Conservation (phyloP, 768 basidiomycete species). For the Trichaptum fuscoviolaceum region DNA sequence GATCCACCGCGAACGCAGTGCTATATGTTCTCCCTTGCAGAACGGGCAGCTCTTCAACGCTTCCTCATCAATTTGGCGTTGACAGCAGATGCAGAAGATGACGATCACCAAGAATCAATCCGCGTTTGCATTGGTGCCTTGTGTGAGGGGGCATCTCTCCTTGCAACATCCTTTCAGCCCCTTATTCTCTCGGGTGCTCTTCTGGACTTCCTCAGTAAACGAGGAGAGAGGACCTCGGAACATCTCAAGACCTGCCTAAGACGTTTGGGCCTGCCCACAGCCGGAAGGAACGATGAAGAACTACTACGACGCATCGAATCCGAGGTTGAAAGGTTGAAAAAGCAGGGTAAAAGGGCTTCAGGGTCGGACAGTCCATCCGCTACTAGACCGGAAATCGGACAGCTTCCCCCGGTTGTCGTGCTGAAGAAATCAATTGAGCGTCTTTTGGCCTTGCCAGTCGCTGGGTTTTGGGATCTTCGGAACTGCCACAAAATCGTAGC, state of each 20-base stretch:
- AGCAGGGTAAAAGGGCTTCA: conserved; percentile 18
- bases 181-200: conserved; percentile 40
- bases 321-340: conserved; percentile 31
- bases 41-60: conserved; percentile 34
- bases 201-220: conserved; percentile 34
- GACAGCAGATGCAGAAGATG: conserved; percentile 21
- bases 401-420: conserved; percentile 38
- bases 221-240: conserved; percentile 25
- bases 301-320: conserved; percentile 33
- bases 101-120: conserved; percentile 24
- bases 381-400: conserved; percentile 30
- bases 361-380: conserved; percentile 4
- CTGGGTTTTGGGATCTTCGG: conserved; percentile 44
- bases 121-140: conserved; percentile 47
- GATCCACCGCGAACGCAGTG: conserved; percentile 34
- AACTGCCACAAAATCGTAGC: conserved; percentile 32
- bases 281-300: conserved; percentile 30
- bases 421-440: conserved; percentile 41
- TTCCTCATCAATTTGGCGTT: conserved; percentile 40
- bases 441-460: conserved; percentile 40
- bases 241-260: conserved; percentile 37
- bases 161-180: conserved; percentile 47
- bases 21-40: conserved; percentile 41
- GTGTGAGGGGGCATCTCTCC: conserved; percentile 40
- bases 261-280: conserved; percentile 33